phyloP scores from a whole-genome alignment of 257 asterid species.

The Rhazya stricta region DNA sequence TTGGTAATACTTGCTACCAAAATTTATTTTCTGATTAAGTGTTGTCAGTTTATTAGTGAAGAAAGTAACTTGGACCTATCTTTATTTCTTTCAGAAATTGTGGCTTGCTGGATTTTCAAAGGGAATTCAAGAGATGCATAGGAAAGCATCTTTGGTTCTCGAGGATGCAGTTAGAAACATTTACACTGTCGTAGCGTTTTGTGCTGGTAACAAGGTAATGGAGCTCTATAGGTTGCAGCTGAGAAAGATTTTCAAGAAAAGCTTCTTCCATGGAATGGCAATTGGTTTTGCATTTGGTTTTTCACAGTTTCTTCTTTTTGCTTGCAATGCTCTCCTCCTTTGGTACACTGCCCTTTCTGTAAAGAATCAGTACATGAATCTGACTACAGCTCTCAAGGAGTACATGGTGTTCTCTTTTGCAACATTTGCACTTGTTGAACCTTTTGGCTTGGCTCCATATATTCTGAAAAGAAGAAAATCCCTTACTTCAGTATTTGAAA shows the following conservation, averaged over 20 bases:
- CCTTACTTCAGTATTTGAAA: constrained; percentile 79
- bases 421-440: constrained; percentile 96
- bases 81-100: constrained; percentile 57
- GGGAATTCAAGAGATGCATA: constrained; percentile 99
- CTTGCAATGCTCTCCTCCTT: constrained; percentile 92
- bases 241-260: constrained; percentile 74
- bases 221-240: constrained; percentile 91
- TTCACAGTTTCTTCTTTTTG: constrained; percentile 97
- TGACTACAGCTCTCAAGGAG: constrained; percentile 85
- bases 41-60: neutral
- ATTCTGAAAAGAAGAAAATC: constrained; percentile 93
- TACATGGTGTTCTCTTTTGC: constrained; percentile 99
- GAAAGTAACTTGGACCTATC: neutral
- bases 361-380: constrained; percentile 46
- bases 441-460: constrained; percentile 98
- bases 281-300: constrained; percentile 95
- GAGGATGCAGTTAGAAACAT: constrained; percentile 98
- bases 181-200: constrained; percentile 93
- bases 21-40: neutral
- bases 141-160: constrained; percentile 95
- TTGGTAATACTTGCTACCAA: neutral
- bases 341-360: constrained; percentile 93
- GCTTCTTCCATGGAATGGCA: constrained; percentile 96
- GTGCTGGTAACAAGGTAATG: constrained; percentile 99
- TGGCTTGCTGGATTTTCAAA: constrained; percentile 99